Conservation (phyloP, 2,329 filamentous ascomycete species). For the Karstenula rhodostoma region DNA sequence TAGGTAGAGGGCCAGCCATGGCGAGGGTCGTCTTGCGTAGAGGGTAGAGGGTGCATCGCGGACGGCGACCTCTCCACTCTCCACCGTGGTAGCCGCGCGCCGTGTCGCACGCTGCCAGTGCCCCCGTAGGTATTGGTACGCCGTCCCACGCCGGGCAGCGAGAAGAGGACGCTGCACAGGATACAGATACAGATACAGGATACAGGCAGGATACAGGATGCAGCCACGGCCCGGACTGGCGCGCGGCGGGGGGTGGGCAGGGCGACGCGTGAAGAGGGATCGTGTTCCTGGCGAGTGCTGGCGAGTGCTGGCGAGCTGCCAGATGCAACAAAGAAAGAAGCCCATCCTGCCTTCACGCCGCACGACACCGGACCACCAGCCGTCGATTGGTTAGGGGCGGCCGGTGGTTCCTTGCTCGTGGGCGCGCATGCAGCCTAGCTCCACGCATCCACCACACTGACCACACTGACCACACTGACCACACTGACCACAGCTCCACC, state of each 20-base stretch:
- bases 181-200: too few species aligned
- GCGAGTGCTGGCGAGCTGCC: too few species aligned
- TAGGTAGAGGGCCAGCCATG: too few species aligned
- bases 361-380: conserved; percentile 31
- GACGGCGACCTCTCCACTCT: not conserved
- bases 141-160: not conserved
- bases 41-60: too few species aligned
- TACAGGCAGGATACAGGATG: conserved; percentile 1
- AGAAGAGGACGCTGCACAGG: too few species aligned
- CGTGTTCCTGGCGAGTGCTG: conserved; percentile 50
- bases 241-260: conserved; percentile 19
- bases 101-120: not conserved
- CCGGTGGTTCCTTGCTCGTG: conserved; percentile 41
- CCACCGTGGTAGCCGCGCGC: not conserved
- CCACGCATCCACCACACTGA: conserved; percentile 2
- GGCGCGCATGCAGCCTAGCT: conserved; percentile 30
- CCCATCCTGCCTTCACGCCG: conserved; percentile 35
- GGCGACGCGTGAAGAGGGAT: conserved; percentile 37
- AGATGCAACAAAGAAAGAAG: conserved; percentile 37
- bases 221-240: conserved; percentile 21
- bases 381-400: conserved; percentile 31
- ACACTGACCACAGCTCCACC: conserved; percentile 26
- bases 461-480: too few species aligned
- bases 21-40: too few species aligned
- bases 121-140: not conserved